A percentile compares a stretch with the other conserved stretches of the same genome.
Conservation (phyloP, 192 early-diverging fungal species). For the Rhizophlyctis rosea region DNA sequence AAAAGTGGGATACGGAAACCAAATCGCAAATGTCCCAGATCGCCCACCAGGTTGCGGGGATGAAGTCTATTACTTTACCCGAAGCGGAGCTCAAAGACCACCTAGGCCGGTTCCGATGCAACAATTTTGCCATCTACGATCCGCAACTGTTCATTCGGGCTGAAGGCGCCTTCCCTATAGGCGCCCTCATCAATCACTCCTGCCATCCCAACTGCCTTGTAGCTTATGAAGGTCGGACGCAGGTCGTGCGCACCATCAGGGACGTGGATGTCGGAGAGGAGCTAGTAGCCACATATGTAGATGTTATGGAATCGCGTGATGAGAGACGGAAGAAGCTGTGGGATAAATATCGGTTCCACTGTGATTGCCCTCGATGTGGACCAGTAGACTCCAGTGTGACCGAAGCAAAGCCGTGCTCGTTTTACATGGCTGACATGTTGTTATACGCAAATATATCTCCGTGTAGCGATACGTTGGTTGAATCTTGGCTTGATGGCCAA, state of each 20-base stretch:
- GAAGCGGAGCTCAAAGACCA: constrained; percentile 35
- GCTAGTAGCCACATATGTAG: constrained; percentile 59
- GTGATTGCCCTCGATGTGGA: constrained; percentile 44
- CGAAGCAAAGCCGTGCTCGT: not conserved
- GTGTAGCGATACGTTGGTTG: not conserved
- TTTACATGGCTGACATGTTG: not conserved
- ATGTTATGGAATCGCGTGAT: constrained; percentile 37
- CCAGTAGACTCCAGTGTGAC: not conserved
- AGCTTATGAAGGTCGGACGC: constrained; percentile 41
- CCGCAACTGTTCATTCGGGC: constrained; percentile 55
- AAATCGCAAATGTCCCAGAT: not conserved
- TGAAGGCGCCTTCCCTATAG: constrained; percentile 61
- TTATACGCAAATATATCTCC: not conserved
- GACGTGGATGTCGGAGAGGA: constrained; percentile 52
- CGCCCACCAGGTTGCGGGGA: not conserved
- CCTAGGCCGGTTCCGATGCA: constrained; percentile 58
- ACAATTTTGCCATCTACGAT: constrained; percentile 63
- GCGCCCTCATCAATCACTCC: constrained; percentile 64
- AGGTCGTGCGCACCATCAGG: constrained; percentile 49
- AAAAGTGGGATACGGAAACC: not conserved
- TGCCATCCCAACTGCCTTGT: constrained; percentile 62
- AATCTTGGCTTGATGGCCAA: not conserved
- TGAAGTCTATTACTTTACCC: no score
- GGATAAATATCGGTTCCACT: constrained; percentile 53
- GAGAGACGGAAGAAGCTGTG: constrained; percentile 24